Evolutionary conservation across 108 stramenopile species (phyloP).

Genomic region (Fistulifera solaris): DNA sequence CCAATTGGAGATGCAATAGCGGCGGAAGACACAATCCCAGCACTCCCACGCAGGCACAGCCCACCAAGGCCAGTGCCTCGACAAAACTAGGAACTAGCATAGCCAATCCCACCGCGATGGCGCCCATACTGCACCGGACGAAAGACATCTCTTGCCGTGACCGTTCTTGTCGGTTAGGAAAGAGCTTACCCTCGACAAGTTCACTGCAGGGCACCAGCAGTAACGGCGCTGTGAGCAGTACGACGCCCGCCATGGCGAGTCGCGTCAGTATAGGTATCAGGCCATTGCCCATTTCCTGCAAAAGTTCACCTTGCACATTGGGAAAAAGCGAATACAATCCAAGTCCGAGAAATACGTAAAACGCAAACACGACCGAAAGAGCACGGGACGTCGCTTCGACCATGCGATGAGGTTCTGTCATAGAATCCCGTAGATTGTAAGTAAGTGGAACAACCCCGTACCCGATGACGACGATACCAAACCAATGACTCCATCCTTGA

Average conservation of each 20-base stretch:
- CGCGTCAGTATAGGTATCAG: conserved; percentile 33
- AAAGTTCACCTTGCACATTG: conserved; percentile 56
- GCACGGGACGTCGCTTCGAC: conserved; percentile 31
- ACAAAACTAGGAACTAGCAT: conserved; percentile 64
- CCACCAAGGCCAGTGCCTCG: conserved; percentile 54
- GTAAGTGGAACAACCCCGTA: conserved; percentile 54
- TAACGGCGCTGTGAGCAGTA: conserved; percentile 56
- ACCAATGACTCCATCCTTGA: conserved; percentile 53
- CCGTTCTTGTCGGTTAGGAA: not conserved
- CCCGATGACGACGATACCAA: conserved; percentile 60
- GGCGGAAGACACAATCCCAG: conserved; percentile 65
- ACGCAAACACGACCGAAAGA: conserved; percentile 34
- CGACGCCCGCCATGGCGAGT: conserved; percentile 41
- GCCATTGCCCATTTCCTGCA: conserved; percentile 31
- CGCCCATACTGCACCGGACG: conserved; percentile 32
- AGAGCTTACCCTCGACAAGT: conserved; percentile 65
- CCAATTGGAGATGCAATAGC: conserved; percentile 17
- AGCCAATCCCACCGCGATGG: conserved; percentile 30
- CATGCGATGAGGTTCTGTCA: conserved; percentile 52
- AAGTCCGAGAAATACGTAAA: conserved; percentile 47
- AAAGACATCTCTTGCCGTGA: not conserved
- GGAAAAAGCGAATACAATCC: conserved; percentile 47
- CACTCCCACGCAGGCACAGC: conserved; percentile 65
- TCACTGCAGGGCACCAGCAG: conserved; percentile 69
- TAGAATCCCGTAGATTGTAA: conserved; percentile 54